Percentiles rank a stretch among this genome's conserved stretches.
phyloP scores from a whole-genome alignment of 495 filamentous ascomycete genomes.

The Penicillium desertorum region DNA sequence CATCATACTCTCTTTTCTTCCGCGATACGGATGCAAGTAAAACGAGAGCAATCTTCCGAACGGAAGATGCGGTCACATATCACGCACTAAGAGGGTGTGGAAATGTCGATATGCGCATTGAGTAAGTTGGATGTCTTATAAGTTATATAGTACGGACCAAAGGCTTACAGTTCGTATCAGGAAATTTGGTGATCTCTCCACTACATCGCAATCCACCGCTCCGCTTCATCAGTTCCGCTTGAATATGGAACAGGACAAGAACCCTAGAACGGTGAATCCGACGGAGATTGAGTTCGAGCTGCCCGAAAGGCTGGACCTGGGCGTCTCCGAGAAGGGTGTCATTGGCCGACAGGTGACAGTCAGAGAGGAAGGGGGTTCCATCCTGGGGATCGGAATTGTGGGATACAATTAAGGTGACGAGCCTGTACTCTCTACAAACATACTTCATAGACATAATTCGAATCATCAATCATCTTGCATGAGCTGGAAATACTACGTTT shows the following conservation, averaged over 20 bases:
- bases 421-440: constrained; percentile 3
- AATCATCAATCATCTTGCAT: not conserved
- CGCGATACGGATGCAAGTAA: constrained; percentile 21
- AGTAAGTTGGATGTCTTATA: constrained; percentile 25
- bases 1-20: constrained; percentile 41
- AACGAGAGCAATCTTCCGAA: constrained; percentile 35
- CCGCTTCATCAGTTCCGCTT: constrained; percentile 33
- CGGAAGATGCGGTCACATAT: constrained; percentile 28
- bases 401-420: constrained; percentile 35
- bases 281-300: constrained; percentile 49
- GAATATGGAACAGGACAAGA: constrained; percentile 10
- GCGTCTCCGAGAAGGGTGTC: constrained; percentile 43
- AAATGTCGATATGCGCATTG: constrained; percentile 36
- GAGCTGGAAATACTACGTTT: not conserved
- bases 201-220: not conserved
- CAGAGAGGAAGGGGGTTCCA: constrained; percentile 23
- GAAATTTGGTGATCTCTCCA: constrained; percentile 40
- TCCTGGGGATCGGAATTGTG: constrained; percentile 40
- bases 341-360: constrained; percentile 42
- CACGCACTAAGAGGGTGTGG: constrained; percentile 13
- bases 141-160: not conserved
- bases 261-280: not conserved
- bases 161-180: constrained; percentile 20
- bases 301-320: constrained; percentile 59
- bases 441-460: constrained; percentile 6